Evolutionary conservation across 805 yeast genomes (phyloP), one percentile per base, ranked within the genome.

Genomic region (Wickerhamomyces sydowiorum): DNA sequence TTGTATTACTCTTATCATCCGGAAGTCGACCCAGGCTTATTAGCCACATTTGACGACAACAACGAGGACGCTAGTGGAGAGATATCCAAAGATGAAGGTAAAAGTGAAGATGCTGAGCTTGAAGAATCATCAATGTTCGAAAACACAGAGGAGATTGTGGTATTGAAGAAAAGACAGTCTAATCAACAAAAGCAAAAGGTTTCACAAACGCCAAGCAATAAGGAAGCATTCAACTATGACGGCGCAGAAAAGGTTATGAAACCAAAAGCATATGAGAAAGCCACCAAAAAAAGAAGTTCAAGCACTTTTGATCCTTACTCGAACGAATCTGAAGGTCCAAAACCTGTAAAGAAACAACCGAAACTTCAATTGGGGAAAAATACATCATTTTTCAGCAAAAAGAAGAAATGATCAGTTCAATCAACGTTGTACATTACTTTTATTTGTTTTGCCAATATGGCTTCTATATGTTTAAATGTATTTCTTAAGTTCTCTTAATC

Each of bases 401-500:
- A 48, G 45, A 47, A 37, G 18, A 53, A 42, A 37, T 36, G 40
- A 37, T 19, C 4, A 22, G 4, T 6, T 40, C 33, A 29, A 36
- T 17, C 12, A 12, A 12, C 27, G 10, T 24, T 24, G 12, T 24
- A 8, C 8, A 8, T 8, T 24, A 24, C 27, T 8, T 24, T 8
- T 24, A 24, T 24, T 24, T 8, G 12, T 12, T 8, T 24, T 24
- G 8, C 12, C 27, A 24, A 24, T 8, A 24, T 24, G 27, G 12
- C 6, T 30, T 30, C 19, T 10, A 30, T 15, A 13, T 21, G 15
- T 18, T 37, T 59, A 60, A 40, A 82, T 67, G 57, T 80, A 88
- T 38, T 83, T 64, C 66, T 82, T 83, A 55, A 91, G 73, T 32
- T 76, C 77, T 54, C 75, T 69, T 50, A 93, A 74, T 63, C 89